Evolutionary conservation across 2,329 filamentous ascomycete species (phyloP), one percentile per base, ranked within the genome.

Genomic region (Exophiala phaeomuriformis): DNA sequence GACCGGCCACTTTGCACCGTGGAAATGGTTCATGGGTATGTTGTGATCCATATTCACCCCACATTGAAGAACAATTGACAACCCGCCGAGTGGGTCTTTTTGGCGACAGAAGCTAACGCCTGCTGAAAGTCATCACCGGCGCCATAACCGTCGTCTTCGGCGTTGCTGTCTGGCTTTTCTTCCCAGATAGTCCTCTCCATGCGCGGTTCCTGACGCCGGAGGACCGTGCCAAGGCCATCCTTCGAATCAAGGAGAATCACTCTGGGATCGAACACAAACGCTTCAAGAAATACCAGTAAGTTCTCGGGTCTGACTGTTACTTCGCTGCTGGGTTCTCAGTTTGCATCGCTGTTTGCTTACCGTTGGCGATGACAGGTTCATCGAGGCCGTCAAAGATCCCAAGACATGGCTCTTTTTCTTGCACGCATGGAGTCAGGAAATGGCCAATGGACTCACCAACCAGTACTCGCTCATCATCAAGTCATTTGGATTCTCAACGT

Each of bases 191-290:
- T 35, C 51, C 54, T 3, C 19, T 50, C 5, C 30, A 53, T 41
- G 54, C 54, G 1, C 45, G 44, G 29, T 56, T 56, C 29, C 48
- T 53, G 37, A 59, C 51, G 40, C 40, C 59, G 32, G 51, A 56
- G 35, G 55, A 61, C 51, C 55, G 53, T 33, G 49, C 43, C 28
- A 31, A 55, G 47, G 37, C 54, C 31, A 31, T 58, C n/a, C 36
- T 48, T 7, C 58, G 56, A 8, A 57, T 61, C 51, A 58, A 55
- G 35, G 62, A 57, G 52, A 59, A 59, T 33, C 55, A 59, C 31
- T 78, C 73, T 1, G 77, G 76, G 3, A 75, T 78, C 19, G 72
- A 77, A 42, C 77, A 75, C 64, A 75, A 76, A 49, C 67, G 72
- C 39, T 75, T 78, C 64, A 78, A 79, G 58, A 58, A 61, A 10